Evolutionary conservation across 441 rosid species (phyloP).

Genomic region (Populus hybrid): DNA sequence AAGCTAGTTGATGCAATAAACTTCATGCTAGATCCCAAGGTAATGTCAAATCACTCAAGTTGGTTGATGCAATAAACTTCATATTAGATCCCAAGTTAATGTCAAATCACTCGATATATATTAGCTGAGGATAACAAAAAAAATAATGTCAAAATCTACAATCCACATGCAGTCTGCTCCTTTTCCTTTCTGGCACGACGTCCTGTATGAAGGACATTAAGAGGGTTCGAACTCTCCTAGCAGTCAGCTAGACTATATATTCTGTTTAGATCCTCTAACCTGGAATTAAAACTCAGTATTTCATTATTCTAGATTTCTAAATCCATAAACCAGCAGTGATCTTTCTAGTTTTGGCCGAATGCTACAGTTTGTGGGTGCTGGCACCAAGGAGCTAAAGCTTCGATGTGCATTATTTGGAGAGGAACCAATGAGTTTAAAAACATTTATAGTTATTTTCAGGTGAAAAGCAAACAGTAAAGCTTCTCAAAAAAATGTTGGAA

Average conservation of each 20-base stretch:
- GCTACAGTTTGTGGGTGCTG: neutral
- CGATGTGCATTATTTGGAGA: neutral
- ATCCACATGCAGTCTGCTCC: neutral
- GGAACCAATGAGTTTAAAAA: neutral
- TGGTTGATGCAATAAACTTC: slow-evolving; percentile 62
- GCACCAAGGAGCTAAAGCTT: neutral
- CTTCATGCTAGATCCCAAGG: slow-evolving; percentile 72
- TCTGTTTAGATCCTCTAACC: neutral
- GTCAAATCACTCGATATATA: neutral
- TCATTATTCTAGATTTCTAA: too few relatives aligned
- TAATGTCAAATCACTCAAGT: slow-evolving; percentile 19
- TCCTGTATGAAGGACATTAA: neutral
- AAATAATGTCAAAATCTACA: neutral
- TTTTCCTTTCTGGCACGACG: neutral
- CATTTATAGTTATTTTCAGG: neutral
- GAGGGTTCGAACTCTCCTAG: neutral
- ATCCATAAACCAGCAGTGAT: neutral
- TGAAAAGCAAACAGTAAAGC: neutral
- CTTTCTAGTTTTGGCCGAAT: neutral
- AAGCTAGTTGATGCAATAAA: slow-evolving; percentile 78
- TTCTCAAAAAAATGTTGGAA: neutral
- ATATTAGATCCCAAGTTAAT: slow-evolving; percentile 74
- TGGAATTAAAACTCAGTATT: neutral
- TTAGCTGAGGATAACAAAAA: neutral
- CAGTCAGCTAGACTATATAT: neutral